A percentile compares a stretch with the other conserved stretches of the same genome.
Evolutionary conservation across 2,329 filamentous ascomycete genomes (phyloP).

Genomic region (Mycosphaerella arachidis): DNA sequence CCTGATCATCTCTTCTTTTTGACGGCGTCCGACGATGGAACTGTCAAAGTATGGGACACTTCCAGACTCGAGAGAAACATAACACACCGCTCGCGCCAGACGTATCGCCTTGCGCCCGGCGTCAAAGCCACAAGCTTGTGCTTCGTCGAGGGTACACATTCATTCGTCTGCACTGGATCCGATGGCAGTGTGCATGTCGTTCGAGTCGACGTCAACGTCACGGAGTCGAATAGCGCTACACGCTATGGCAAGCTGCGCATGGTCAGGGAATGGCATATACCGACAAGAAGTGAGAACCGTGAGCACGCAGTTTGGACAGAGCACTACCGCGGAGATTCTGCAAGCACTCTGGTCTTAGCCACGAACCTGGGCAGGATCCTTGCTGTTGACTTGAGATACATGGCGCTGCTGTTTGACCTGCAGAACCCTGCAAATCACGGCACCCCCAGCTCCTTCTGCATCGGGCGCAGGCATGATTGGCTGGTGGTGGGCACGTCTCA

Average conservation of each 20-base stretch:
- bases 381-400: conserved; percentile 80
- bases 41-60: conserved; percentile 90
- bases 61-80: conserved; percentile 86
- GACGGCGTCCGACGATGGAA: conserved; percentile 86
- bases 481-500: conserved; percentile 86
- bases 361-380: conserved; percentile 82
- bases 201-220: conserved; percentile 68
- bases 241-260: conserved; percentile 75
- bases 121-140: conserved; percentile 75
- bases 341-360: conserved; percentile 77
- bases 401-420: conserved; percentile 74
- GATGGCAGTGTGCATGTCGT: conserved; percentile 90
- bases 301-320: conserved; percentile 88
- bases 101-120: conserved; percentile 68
- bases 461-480: conserved; percentile 85
- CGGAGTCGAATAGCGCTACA: conserved; percentile 51
- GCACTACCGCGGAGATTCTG: conserved; percentile 78
- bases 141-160: conserved; percentile 91
- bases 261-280: conserved; percentile 76
- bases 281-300: conserved; percentile 39
- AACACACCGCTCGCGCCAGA: conserved; percentile 76
- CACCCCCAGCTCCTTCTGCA: conserved; percentile 82
- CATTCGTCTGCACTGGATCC: conserved; percentile 82
- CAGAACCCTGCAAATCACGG: conserved; percentile 90
- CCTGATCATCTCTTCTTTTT: conserved; percentile 94